phyloP scores from a whole-genome alignment of 305 asterid species.

The Rubia balearica region DNA sequence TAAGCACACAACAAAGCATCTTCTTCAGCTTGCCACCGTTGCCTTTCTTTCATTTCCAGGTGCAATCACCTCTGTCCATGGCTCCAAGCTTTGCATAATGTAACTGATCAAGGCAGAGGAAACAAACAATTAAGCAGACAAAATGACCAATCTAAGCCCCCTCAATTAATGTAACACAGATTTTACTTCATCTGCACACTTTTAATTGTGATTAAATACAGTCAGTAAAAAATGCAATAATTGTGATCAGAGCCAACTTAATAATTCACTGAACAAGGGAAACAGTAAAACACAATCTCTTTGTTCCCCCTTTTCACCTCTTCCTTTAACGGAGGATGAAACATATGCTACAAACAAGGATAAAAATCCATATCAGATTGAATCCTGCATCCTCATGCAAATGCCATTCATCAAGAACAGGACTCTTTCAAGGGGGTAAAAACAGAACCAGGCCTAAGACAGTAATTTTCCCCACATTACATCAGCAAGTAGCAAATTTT shows the following conservation, averaged over 20 bases:
- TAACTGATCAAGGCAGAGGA: conserved; percentile 22
- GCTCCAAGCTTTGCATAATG: conserved; percentile 41
- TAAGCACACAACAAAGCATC: conserved; percentile 51
- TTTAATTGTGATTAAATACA: neutral
- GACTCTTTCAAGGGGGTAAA: neutral
- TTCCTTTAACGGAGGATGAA: neutral
- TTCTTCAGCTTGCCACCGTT: conserved; percentile 71
- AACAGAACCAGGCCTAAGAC: neutral
- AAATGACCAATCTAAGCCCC: neutral
- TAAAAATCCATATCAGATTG: neutral
- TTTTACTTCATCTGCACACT: neutral
- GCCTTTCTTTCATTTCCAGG: conserved; percentile 66
- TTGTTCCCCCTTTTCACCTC: neutral
- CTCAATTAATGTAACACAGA: neutral
- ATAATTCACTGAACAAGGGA: neutral
- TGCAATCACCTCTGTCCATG: conserved; percentile 33
- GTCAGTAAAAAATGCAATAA: neutral
- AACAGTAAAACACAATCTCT: neutral
- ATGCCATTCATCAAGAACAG: neutral
- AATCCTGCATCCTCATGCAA: neutral
- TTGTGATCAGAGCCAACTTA: neutral
- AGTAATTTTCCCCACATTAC: neutral
- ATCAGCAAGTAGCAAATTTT: neutral
- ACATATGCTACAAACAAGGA: too few species aligned
- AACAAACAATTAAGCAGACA: neutral